Evolutionary conservation across 2,329 filamentous ascomycete species (phyloP).

Genomic region (Exserohilum turcica): DNA sequence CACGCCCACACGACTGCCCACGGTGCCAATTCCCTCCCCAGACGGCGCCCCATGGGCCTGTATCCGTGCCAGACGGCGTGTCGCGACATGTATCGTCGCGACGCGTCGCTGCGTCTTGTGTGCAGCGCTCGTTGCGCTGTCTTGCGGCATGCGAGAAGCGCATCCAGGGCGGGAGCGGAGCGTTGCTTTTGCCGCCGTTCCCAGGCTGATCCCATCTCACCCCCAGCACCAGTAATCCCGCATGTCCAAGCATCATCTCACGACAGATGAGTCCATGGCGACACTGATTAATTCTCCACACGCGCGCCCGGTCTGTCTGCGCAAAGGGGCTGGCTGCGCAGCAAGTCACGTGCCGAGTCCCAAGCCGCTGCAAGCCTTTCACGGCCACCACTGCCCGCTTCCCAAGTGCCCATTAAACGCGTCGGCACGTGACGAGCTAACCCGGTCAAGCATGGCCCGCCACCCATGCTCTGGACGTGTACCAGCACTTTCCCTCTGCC

Average conservation of each 20-base stretch:
- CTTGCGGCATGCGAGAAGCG: no score
- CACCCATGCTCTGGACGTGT: no score
- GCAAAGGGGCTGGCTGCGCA: background rate
- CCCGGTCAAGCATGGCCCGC: background rate
- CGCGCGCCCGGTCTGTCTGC: background rate
- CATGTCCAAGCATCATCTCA: background rate
- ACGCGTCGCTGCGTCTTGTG: background rate
- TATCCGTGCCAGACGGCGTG: no score
- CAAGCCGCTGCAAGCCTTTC: no score
- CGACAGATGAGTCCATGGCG: no score
- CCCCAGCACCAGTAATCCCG: background rate
- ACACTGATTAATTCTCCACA: no score
- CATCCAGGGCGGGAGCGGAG: no score
- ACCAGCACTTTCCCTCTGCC: no score
- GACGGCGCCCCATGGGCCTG: no score
- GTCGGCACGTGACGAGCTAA: constrained; percentile 18
- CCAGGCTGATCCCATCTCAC: constrained; percentile 1
- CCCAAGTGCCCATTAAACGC: constrained; percentile 3
- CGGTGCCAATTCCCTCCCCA: background rate
- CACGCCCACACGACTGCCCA: constrained; percentile 8
- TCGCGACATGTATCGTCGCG: background rate
- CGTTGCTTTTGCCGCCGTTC: background rate
- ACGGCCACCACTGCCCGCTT: background rate
- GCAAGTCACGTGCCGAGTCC: background rate
- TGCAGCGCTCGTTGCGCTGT: no score